These are phyloP conservation scores for Parietaria judaica DNA, from an alignment of 306 rosid genomes.

Conservation along the genomic window DNA sequence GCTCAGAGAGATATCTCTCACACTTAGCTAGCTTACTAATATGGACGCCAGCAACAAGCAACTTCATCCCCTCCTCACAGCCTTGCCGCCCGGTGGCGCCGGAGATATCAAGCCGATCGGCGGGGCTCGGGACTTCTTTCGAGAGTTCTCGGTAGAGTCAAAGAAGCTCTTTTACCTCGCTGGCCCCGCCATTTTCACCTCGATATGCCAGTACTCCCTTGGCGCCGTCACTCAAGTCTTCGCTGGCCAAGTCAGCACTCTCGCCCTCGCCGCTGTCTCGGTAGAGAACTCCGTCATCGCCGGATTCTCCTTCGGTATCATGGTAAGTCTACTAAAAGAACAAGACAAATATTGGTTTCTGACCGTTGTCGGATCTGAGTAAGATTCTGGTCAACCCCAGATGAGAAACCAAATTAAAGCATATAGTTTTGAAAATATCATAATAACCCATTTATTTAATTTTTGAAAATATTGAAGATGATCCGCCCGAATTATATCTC, in stretches of 20 bases:
- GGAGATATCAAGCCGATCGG: conserved; percentile 49
- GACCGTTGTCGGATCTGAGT: neutral
- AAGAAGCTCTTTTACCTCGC: conserved; percentile 87
- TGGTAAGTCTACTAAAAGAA: conserved; percentile 28
- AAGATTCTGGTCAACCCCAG: too few relatives aligned
- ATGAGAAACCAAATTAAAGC: too few relatives aligned
- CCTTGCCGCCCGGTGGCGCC: too few relatives aligned
- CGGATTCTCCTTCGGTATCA: conserved; percentile 79
- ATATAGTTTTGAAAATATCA: too few relatives aligned
- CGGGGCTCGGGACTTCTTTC: conserved; percentile 29
- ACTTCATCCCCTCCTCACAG: too few relatives aligned
- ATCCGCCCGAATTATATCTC: too few relatives aligned
- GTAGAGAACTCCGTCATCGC: conserved; percentile 85
- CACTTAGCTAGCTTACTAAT: too few relatives aligned
- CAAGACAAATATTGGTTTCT: neutral
- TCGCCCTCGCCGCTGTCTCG: conserved; percentile 77
- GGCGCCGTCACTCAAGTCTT: conserved; percentile 74
- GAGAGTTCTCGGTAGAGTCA: conserved; percentile 38
- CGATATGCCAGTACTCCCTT: conserved; percentile 74
- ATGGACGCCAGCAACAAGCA: too few relatives aligned
- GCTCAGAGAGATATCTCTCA: too few relatives aligned
- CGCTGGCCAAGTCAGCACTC: conserved; percentile 65
- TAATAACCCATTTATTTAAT: too few relatives aligned
- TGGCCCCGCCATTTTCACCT: conserved; percentile 84
- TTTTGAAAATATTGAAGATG: too few relatives aligned